A percentile compares a stretch with the other conserved stretches of the same genome.
phyloP scores from a whole-genome alignment of 73 alveolate genomes.

The Stentor roeselii region DNA sequence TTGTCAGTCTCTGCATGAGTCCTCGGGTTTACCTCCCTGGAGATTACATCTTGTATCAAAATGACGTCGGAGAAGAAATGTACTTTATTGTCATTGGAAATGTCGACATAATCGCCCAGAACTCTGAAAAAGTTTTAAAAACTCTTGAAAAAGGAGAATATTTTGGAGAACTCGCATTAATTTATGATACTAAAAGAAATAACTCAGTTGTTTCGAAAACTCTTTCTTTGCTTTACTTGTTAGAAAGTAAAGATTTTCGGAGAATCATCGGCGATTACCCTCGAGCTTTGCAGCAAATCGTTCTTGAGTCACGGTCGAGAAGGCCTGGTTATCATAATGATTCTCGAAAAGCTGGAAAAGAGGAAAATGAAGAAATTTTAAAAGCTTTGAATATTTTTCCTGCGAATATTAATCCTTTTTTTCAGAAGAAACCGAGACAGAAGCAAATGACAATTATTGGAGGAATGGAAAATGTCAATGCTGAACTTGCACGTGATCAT shows the following conservation, averaged over 20 bases:
- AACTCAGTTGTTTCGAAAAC: slow-evolving; percentile 17
- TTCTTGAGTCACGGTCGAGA: neutral
- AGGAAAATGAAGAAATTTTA: neutral
- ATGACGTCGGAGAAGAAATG: slow-evolving; percentile 66
- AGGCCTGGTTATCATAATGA: neutral
- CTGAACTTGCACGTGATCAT: neutral
- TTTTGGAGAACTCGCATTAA: slow-evolving; percentile 66
- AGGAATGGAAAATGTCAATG: neutral
- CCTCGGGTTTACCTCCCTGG: slow-evolving; percentile 54
- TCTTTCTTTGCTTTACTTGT: neutral
- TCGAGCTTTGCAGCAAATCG: neutral
- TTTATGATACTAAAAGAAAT: slow-evolving; percentile 39
- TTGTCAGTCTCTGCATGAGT: slow-evolving; percentile 11
- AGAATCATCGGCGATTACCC: neutral
- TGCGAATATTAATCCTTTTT: neutral
- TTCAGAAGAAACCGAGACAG: neutral
- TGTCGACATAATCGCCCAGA: slow-evolving; percentile 36
- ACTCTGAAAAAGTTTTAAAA: slow-evolving; percentile 42
- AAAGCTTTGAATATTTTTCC: neutral
- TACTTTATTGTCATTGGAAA: slow-evolving; percentile 60
- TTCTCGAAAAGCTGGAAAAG: neutral
- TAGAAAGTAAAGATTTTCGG: neutral
- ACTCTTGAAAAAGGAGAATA: slow-evolving; percentile 42
- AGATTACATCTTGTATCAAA: slow-evolving; percentile 50
- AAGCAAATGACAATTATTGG: neutral